Conservation (phyloP, 2,329 filamentous ascomycete genomes). For the Claviceps sp. region DNA sequence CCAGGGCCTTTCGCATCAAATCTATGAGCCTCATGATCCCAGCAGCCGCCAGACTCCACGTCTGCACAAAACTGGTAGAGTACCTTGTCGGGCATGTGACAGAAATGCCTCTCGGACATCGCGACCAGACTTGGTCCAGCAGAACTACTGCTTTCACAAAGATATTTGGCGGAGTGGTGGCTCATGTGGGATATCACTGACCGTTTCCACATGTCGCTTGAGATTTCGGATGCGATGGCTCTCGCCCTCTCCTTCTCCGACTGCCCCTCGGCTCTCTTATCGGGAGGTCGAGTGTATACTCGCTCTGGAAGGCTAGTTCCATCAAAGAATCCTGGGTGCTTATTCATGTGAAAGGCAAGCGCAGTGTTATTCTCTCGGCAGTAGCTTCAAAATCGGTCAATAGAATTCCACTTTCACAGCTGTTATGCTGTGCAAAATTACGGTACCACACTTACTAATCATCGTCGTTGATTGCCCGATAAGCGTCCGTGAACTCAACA, state of each 20-base stretch:
- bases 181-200: background rate
- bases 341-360: background rate
- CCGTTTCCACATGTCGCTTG: background rate
- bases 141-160: background rate
- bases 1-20: background rate
- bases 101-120: background rate
- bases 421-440: background rate
- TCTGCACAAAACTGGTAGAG: slow-evolving; percentile 1
- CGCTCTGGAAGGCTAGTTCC: background rate
- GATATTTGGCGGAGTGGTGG: background rate
- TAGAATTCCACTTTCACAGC: background rate
- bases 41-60: background rate
- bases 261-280: background rate
- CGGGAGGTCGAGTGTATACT: accelerated
- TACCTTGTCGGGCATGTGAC: slow-evolving; percentile 3
- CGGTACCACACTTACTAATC: background rate
- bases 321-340: background rate
- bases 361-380: background rate
- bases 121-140: slow-evolving; percentile 3
- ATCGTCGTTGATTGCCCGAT: background rate
- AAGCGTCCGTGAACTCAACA: background rate
- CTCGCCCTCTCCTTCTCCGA: background rate
- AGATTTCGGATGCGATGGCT: background rate
- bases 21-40: background rate
- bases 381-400: background rate